Conservation (phyloP, 2,329 filamentous ascomycete genomes). For the Fusarium lyarnte region DNA sequence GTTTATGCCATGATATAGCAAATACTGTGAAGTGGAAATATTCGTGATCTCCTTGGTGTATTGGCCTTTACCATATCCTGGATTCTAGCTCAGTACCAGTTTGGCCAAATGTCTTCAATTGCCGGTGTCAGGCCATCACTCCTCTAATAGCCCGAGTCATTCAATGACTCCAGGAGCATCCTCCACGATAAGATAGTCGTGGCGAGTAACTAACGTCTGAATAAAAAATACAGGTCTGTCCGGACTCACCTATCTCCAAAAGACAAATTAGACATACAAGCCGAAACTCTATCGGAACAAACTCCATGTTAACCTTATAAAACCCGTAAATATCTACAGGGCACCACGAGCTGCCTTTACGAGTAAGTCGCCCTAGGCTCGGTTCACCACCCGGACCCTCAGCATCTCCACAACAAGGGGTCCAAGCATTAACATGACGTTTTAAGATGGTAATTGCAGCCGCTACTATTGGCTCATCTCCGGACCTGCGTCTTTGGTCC, state of each 20-base stretch:
- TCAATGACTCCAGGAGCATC: background rate
- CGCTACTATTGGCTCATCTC: background rate
- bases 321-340: background rate
- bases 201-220: background rate
- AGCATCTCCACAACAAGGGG: slow-evolving; percentile 1
- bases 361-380: background rate
- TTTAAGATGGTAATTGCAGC: slow-evolving; percentile 19
- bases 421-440: slow-evolving; percentile 2
- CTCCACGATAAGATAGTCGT: no score
- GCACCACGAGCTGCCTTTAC: background rate
- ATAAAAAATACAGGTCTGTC: accelerated
- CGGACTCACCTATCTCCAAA: background rate
- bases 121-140: background rate
- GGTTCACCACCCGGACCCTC: background rate
- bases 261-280: background rate
- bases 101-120: background rate
- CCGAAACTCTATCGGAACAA: background rate
- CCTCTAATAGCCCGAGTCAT: background rate
- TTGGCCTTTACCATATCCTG: background rate
- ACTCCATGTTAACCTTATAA: background rate
- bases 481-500: background rate
- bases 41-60: background rate
- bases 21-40: no score
- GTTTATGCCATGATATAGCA: no score
- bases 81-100: background rate